Evolutionary conservation across 192 early-diverging fungal species (phyloP).

Genomic region (Coemansia sp.): DNA sequence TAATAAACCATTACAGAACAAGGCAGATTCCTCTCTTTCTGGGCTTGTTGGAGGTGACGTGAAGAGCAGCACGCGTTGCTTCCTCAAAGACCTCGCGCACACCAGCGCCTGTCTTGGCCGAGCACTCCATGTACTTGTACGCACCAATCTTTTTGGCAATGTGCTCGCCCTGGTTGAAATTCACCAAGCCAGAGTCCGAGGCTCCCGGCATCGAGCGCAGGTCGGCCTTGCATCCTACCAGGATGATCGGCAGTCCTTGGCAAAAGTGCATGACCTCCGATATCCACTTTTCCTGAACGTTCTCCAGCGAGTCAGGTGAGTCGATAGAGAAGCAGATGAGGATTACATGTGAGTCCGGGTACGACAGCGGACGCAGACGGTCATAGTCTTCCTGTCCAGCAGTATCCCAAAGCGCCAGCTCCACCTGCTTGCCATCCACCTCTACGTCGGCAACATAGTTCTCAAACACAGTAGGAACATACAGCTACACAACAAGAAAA

Average conservation of each 20-base stretch:
- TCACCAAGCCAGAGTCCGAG: conserved; percentile 46
- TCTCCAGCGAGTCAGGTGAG: conserved; percentile 77
- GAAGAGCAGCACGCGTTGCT: conserved; percentile 81
- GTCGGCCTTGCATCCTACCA: conserved; percentile 53
- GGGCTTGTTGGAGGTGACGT: conserved; percentile 40
- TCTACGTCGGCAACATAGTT: conserved; percentile 89
- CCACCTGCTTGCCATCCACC: conserved; percentile 72
- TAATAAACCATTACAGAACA: conserved; percentile 30
- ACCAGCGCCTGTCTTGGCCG: conserved; percentile 54
- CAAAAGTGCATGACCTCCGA: conserved; percentile 31
- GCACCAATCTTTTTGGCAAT: conserved; percentile 86
- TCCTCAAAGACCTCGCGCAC: conserved; percentile 60
- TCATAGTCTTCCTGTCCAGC: conserved; percentile 97
- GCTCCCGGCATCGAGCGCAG: conserved; percentile 25
- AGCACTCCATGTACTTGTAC: conserved; percentile 82
- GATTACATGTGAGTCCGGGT: conserved; percentile 89
- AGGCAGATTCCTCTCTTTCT: conserved; percentile 43
- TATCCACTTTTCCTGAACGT: conserved; percentile 58
- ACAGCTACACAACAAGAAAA: conserved; percentile 31
- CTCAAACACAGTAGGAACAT: conserved; percentile 94
- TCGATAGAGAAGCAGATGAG: conserved; percentile 91
- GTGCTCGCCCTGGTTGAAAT: conserved; percentile 60
- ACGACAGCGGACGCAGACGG: conserved; percentile 86
- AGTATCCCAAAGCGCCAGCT: conserved; percentile 96
- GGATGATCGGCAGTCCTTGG: conserved; percentile 23